Conservation (phyloP, 441 rosid genomes). For the Adansonia rubrostipa region DNA sequence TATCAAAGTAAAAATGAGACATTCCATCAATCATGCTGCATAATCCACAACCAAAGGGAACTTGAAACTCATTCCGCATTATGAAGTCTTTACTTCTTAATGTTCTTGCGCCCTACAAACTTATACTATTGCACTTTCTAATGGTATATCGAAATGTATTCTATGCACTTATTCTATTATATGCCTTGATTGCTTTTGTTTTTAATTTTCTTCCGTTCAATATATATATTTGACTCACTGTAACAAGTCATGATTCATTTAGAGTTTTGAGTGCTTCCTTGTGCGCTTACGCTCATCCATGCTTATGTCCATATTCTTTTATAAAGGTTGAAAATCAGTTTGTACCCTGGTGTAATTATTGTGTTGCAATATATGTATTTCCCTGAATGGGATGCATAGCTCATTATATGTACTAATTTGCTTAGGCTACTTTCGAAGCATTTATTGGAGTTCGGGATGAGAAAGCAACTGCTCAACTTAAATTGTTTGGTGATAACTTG, state of each 20-base stretch:
- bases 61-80: not conserved
- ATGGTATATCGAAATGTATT: not conserved
- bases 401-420: slow-evolving; percentile 27
- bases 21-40: not conserved
- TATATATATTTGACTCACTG: not conserved
- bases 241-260: not conserved
- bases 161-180: not conserved
- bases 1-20: not conserved
- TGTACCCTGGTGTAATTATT: not conserved
- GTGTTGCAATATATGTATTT: slow-evolving; percentile 14
- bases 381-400: slow-evolving; percentile 20
- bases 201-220: not conserved
- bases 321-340: slow-evolving; percentile 11
- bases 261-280: slow-evolving; percentile 4
- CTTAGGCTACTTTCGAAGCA: slow-evolving; percentile 86
- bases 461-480: slow-evolving; percentile 77
- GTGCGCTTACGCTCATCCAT: not conserved
- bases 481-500: slow-evolving; percentile 86
- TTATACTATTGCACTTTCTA: not conserved
- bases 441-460: slow-evolving; percentile 90
- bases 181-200: not conserved
- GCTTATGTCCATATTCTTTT: not conserved
- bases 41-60: not conserved
- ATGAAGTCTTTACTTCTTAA: not conserved
- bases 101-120: not conserved